A percentile compares a stretch with the other conserved stretches of the same genome.
Evolutionary conservation across 768 basidiomycete genomes (phyloP).

Genomic region (Cyathus striatus): DNA sequence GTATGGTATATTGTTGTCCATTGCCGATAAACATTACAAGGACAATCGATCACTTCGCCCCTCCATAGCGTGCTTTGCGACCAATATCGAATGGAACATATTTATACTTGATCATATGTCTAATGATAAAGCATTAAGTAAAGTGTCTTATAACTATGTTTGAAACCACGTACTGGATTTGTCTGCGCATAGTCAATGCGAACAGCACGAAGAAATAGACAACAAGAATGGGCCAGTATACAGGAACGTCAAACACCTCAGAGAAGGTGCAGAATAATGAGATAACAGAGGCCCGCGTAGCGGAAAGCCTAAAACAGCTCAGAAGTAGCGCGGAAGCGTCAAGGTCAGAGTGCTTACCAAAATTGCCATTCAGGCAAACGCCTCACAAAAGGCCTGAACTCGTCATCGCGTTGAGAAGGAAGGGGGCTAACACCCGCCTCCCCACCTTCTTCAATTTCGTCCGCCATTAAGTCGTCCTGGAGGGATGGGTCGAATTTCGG

Average conservation of each 20-base stretch:
- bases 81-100: constrained; percentile 96
- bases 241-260: constrained; percentile 88
- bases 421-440: constrained; percentile 49
- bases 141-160: background rate
- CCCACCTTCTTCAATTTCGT: constrained; percentile 93
- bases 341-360: constrained; percentile 51
- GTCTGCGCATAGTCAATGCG: constrained; percentile 90
- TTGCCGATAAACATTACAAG: too few species aligned
- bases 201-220: constrained; percentile 96
- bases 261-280: constrained; percentile 80
- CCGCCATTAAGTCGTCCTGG: constrained; percentile 87
- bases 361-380: constrained; percentile 96
- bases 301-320: constrained; percentile 62
- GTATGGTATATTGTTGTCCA: background rate
- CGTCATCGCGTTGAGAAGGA: constrained; percentile 77
- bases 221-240: constrained; percentile 98
- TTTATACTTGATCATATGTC: constrained; percentile 99
- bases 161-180: constrained; percentile 74
- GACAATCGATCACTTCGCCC: constrained; percentile 41
- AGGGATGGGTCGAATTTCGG: constrained; percentile 97
- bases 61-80: constrained; percentile 85
- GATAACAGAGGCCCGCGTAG: constrained; percentile 84
- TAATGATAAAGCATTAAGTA: constrained; percentile 23
- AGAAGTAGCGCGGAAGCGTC: too few species aligned
- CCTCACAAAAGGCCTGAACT: constrained; percentile 95